Conservation (phyloP, 2,329 filamentous ascomycete species). For the Diaporthe destruens region DNA sequence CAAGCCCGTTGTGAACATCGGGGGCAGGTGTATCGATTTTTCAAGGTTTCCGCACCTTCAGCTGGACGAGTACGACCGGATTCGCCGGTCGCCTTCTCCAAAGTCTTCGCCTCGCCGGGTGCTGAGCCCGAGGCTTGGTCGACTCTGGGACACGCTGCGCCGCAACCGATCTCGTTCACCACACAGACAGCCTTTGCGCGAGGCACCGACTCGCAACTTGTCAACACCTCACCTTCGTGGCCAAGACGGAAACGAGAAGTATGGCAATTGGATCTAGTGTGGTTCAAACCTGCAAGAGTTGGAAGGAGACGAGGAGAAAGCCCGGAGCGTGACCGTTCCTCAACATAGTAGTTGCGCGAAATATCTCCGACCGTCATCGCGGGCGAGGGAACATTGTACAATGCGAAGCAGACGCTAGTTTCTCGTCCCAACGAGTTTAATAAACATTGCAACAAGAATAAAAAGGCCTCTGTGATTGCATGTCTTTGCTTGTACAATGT, state of each 20-base stretch:
- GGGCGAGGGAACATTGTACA: neutral
- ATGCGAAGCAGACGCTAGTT: neutral
- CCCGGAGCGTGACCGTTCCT: slow-evolving; percentile 22
- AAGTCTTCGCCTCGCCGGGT: slow-evolving; percentile 24
- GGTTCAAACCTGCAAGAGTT: slow-evolving; percentile 38
- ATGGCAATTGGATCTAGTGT: slow-evolving; percentile 43
- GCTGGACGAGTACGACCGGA: slow-evolving; percentile 37
- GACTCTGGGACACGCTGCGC: slow-evolving; percentile 39
- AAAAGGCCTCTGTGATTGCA: neutral
- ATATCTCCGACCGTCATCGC: neutral
- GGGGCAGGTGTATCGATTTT: slow-evolving; percentile 28
- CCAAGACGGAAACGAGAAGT: slow-evolving; percentile 25
- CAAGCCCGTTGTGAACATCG: neutral
- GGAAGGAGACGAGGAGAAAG: slow-evolving; percentile 4
- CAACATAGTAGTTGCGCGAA: slow-evolving; percentile 4
- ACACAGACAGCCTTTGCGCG: slow-evolving; percentile 2
- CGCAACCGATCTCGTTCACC: slow-evolving; percentile 40
- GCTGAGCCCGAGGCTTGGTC: slow-evolving; percentile 37
- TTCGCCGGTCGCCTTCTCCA: slow-evolving; percentile 38
- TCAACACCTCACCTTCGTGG: slow-evolving; percentile 32
- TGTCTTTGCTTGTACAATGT: neutral
- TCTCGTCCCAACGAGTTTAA: neutral
- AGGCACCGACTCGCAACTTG: slow-evolving; percentile 26
- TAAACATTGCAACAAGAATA: slow-evolving; percentile 14
- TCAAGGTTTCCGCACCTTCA: slow-evolving; percentile 38